Base-by-base conservation (phyloP, 192 early-diverging fungal genomes). In the Chytriomyces sp. region DNA sequence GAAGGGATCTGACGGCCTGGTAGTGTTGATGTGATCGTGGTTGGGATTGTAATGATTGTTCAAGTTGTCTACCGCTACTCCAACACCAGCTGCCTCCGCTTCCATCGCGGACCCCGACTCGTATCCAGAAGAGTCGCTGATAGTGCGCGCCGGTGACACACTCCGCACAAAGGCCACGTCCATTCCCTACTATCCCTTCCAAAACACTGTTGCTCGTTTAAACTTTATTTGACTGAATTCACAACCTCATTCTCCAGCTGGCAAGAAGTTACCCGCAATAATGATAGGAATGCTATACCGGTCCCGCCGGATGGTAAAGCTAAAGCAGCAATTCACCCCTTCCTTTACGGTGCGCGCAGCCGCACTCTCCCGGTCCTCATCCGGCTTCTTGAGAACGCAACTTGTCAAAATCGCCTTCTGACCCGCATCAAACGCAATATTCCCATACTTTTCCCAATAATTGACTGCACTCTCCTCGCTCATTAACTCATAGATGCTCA, bases 401-500 rank as follows among this genome's bases (percentile, higher is more conserved):
- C 92, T 92, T 10, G 96, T 98, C 70, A 98, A 77, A 2, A 98
- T 95, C 0, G 96, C 96, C 77, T 98, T 98, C 80, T 98, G 96
- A 4, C 91, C 90, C 8, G 93, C 90, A 81, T 98, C 94, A 78
- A 98, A 98, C 2, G 96, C 94, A 75, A 98, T 96, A 61, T 95
- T 95, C 28, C 96, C 94, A 72, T 98, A 98, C 84, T 96, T 98
- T 85, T 96, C 94, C 94, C 94, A 98, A 75, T 98, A 98, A 85
- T 98, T 98, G 38, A 98, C 94, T 4, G 93, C 93, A 28, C 89
- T 93, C 70, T 93, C 91, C 77, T 98, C 96, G 5, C 89, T 88
- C 93, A 98, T 94, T 26, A 80, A 75, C 65, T 84, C 75, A 59
- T 82, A 80, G 39, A 82, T 87, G 76, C 89, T 66, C 39, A 84